Base-by-base conservation (phyloP, 2,329 filamentous ascomycete genomes). In the Xylaria sp. region DNA sequence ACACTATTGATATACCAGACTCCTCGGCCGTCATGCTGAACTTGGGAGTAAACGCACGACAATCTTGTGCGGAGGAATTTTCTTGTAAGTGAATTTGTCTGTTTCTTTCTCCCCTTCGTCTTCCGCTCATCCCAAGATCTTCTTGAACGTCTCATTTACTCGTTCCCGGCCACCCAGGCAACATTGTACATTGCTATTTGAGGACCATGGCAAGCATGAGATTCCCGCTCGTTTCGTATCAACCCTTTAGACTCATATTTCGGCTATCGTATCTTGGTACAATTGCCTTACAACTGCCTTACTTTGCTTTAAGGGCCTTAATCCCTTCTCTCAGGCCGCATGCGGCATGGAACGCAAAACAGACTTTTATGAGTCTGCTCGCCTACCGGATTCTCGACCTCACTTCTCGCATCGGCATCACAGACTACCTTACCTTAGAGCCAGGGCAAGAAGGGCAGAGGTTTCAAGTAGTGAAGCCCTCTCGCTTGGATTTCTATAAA, bases 281-380 rank as follows among this genome's bases (percentile, higher is more conserved):
- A 0, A 44, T 71, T 41, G 25, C 67, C 23, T 7, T 57, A 0
- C 62, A 57, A 18, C 28, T 74, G 12, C 70, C 72, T 2, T 67
- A 66, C 23, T 72, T 34, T 18, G 13, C 62, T 12, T 5, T 65
- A 6, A 60, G 44, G 34, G 65, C 73, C 10, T 7, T 60, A 0
- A 44, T 74, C 8, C 72, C 57, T 3, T 50, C 39, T 2, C 39
- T 73, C 1, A 61, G 72, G 37, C 73, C 66, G 3, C 55, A 71
- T 54, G 44, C 70, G 0, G 25, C n/a, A 50, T 74, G 73, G 73
- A 68, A 2, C 9, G 60, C 60, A 10, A 75, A 74, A 37, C 74
- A 75, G 63, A 59, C 69, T 3, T 66, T 74, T 28, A 63, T 71
- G 50, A 65, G 59, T 7, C 70, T 58, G 4, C 23, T 72, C 39